A percentile compares a stretch with the other conserved stretches of the same genome.
These are phyloP conservation scores for Russula sp. DNA, from an alignment of 768 basidiomycete species.

Conservation along the genomic window DNA sequence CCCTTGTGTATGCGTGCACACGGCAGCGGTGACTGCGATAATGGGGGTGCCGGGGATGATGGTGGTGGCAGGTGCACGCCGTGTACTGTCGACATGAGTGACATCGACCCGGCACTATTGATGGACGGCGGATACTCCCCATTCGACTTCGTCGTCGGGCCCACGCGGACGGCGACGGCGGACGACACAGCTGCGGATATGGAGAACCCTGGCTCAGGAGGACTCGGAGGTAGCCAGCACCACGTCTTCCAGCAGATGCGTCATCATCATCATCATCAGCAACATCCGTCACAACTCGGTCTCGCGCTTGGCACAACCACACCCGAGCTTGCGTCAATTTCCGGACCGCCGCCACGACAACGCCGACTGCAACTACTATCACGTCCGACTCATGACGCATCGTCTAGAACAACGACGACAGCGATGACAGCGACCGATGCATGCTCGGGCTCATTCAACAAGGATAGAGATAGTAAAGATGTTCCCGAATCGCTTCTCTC, in stretches of 20 bases:
- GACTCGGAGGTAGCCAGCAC: not conserved
- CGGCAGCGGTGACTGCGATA: not conserved
- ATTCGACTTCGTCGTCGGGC: not conserved
- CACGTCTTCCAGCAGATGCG: not conserved
- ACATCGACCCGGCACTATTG: conserved; percentile 27
- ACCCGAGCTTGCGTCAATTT: not conserved
- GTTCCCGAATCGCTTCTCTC: not conserved
- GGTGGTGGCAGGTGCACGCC: not conserved
- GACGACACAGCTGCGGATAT: not conserved
- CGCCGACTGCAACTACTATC: too few relatives aligned
- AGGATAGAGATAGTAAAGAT: too few relatives aligned
- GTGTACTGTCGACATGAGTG: not conserved
- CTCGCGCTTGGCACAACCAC: not conserved
- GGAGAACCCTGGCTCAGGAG: not conserved
- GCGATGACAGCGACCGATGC: not conserved
- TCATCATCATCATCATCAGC: not conserved
- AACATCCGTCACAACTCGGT: not conserved
- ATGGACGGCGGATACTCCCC: not conserved
- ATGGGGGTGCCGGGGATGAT: too few relatives aligned
- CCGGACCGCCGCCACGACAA: not conserved
- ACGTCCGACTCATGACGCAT: too few relatives aligned
- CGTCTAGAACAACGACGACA: not conserved
- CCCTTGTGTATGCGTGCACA: not conserved
- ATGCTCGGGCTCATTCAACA: too few relatives aligned
- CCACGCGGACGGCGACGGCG: not conserved